These are phyloP conservation scores for Nidularia pulvinata DNA, from an alignment of 768 basidiomycete species.

Conservation along the genomic window DNA sequence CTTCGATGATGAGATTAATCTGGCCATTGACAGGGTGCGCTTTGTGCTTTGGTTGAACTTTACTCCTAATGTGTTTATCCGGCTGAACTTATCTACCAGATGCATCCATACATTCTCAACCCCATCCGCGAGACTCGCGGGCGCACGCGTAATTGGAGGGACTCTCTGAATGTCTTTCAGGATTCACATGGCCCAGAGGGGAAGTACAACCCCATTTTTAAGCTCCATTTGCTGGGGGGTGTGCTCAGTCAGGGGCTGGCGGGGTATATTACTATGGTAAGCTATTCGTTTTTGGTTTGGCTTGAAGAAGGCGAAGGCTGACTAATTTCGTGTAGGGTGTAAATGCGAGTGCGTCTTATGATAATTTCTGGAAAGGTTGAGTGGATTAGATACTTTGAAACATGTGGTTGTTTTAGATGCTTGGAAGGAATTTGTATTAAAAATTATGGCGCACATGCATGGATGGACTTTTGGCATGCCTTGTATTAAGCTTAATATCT, in stretches of 20 bases:
- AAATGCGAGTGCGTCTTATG: constrained; percentile 34
- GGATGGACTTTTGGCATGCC: too few species aligned
- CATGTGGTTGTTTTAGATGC: constrained; percentile 4
- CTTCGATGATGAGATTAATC: constrained; percentile 54
- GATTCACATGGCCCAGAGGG: constrained; percentile 48
- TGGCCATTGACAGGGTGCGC: constrained; percentile 41
- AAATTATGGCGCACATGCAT: too few species aligned
- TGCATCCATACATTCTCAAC: constrained; percentile 52
- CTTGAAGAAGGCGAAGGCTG: neutral
- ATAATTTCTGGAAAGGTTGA: constrained; percentile 33
- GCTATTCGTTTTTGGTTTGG: constrained; percentile 4
- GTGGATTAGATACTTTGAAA: too few species aligned
- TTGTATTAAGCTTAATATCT: too few species aligned
- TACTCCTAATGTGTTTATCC: neutral
- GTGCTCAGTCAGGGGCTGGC: constrained; percentile 49
- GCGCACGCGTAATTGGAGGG: constrained; percentile 51
- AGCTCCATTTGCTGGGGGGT: constrained; percentile 46
- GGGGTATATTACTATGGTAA: constrained; percentile 58
- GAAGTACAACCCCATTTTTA: constrained; percentile 52
- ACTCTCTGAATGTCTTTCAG: constrained; percentile 53
- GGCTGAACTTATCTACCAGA: constrained; percentile 18
- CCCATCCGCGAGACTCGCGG: constrained; percentile 45
- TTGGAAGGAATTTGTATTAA: too few species aligned
- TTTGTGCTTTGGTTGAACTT: neutral
- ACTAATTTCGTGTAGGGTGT: constrained; percentile 25